Conservation (phyloP, 192 early-diverging fungal species). For the Backusella sp. region DNA sequence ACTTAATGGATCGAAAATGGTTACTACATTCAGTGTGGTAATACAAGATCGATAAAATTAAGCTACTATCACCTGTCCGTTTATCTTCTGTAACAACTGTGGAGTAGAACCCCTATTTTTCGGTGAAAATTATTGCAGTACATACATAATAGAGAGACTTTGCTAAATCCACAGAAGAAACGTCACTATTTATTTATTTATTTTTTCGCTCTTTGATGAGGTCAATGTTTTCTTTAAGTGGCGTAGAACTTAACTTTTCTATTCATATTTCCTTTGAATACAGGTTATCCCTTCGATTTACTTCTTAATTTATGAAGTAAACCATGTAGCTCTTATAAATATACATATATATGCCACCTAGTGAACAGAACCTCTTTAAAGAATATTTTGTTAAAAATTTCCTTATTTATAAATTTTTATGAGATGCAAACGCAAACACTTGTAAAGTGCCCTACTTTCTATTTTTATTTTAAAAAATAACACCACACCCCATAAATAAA, state of each 20-base stretch:
- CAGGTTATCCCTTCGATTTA: neutral
- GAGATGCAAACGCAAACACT: neutral
- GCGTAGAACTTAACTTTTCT: neutral
- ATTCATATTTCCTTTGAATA: neutral
- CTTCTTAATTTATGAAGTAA: neutral
- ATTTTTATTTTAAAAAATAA: neutral
- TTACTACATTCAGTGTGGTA: neutral
- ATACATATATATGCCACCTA: neutral
- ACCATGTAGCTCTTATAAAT: neutral
- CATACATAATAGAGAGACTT: neutral
- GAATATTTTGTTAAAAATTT: neutral
- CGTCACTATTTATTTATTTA: neutral
- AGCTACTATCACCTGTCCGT: neutral
- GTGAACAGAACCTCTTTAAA: neutral
- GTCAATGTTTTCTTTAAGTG: neutral
- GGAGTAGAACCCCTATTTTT: conserved; percentile 7
- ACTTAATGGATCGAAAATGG: neutral
- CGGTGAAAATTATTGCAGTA: neutral
- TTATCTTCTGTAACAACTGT: neutral
- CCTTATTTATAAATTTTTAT: neutral
- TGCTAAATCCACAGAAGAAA: neutral
- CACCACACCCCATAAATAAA: neutral
- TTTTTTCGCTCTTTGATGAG: neutral
- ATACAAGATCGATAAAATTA: neutral
- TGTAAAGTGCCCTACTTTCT: neutral